Conservation (phyloP, 805 yeast genomes). For the Ogataea nitratoaversa region DNA sequence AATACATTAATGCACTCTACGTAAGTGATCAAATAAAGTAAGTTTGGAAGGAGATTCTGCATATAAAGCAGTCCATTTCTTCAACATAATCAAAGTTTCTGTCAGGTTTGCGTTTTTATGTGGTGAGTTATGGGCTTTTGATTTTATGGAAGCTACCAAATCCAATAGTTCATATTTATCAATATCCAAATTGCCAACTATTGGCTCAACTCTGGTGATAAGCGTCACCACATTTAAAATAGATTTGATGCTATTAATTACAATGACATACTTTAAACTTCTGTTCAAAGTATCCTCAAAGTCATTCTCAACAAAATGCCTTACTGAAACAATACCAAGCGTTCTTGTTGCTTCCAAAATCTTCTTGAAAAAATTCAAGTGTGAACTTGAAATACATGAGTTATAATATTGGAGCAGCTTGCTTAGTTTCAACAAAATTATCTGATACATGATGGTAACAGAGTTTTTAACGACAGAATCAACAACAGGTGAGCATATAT, state of each 20-base stretch:
- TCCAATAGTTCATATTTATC: conserved; percentile 1
- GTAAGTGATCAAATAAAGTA: conserved; percentile 17
- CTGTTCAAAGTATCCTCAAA: conserved; percentile 13
- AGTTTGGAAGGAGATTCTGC: conserved; percentile 16
- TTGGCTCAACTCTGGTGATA: conserved; percentile 13
- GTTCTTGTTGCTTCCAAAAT: conserved; percentile 18
- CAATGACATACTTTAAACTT: conserved; percentile 21
- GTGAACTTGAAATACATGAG: conserved; percentile 4
- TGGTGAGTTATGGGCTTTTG: conserved; percentile 2
- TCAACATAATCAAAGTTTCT: conserved; percentile 13
- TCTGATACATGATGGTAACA: conserved; percentile 23
- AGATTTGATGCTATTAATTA: conserved; percentile 25
- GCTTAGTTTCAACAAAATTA: conserved; percentile 22
- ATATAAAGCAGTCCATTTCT: conserved; percentile 18
- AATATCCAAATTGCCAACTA: conserved; percentile 10
- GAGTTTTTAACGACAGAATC: conserved; percentile 24
- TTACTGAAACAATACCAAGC: neutral
- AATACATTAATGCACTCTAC: neutral
- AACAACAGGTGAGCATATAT: conserved; percentile 21
- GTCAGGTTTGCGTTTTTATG: conserved; percentile 9
- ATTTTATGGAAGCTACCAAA: conserved; percentile 2
- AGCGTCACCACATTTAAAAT: conserved; percentile 24
- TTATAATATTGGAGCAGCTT: conserved; percentile 14
- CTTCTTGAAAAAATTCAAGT: conserved; percentile 16
- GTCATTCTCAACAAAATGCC: neutral